Percentiles rank a stretch among this genome's conserved stretches.
Evolutionary conservation across 768 basidiomycete species (phyloP).

Genomic region (Suillus americanus): DNA sequence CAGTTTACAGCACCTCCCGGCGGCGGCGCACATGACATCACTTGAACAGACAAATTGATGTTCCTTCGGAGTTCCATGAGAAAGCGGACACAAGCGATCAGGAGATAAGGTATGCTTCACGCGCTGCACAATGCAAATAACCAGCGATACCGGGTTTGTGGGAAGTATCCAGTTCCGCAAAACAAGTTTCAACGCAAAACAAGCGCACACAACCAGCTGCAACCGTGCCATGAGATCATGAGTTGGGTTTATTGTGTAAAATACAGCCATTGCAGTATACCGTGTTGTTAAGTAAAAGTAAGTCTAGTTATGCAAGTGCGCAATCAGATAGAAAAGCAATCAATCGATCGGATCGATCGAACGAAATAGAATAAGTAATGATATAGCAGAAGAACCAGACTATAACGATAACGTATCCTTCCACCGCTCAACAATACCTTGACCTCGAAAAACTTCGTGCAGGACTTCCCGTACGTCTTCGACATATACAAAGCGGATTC

Average conservation of each 20-base stretch:
- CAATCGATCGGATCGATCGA: neutral
- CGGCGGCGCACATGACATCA: neutral
- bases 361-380: conserved; percentile 9
- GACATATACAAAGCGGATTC: conserved; percentile 93
- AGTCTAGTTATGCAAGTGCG: conserved; percentile 12
- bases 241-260: conserved; percentile 8
- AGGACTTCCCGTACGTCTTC: conserved; percentile 91
- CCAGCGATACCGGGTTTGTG: neutral
- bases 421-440: conserved; percentile 61
- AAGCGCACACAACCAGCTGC: neutral
- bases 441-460: conserved; percentile 78
- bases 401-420: conserved; percentile 53
- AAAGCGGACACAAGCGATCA: neutral
- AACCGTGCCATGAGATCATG: neutral
- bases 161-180: neutral
- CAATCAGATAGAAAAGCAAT: neutral
- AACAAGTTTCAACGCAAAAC: neutral
- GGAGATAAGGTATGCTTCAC: neutral
- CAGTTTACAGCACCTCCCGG: neutral
- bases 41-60: neutral
- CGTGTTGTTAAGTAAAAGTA: neutral
- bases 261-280: conserved; percentile 6
- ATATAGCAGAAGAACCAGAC: neutral
- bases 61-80: conserved; percentile 1
- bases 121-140: neutral